A percentile compares a stretch with the other conserved stretches of the same genome.
Evolutionary conservation across 2,329 filamentous ascomycete genomes (phyloP).

Genomic region (Cladophialophora yegresii): DNA sequence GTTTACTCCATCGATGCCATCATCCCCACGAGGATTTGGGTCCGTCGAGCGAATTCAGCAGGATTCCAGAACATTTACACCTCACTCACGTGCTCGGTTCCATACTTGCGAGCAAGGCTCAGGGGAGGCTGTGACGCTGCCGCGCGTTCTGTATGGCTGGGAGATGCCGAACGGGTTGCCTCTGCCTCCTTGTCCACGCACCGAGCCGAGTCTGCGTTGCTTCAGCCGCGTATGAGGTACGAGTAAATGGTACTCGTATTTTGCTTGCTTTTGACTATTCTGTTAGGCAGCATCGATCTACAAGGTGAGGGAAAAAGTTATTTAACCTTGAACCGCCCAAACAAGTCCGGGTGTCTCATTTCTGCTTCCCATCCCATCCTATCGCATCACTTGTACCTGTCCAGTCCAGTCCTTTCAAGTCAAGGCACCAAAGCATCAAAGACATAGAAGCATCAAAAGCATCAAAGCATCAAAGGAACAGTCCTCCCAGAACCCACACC

Average conservation of each 20-base stretch:
- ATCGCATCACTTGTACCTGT: background rate
- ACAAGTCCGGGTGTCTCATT: background rate
- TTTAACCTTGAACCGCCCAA: slow-evolving; percentile 3
- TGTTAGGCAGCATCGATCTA: background rate
- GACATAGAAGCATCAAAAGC: background rate
- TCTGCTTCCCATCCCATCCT: background rate
- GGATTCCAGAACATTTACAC: slow-evolving; percentile 18
- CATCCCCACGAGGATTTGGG: slow-evolving; percentile 6
- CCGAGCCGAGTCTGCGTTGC: background rate
- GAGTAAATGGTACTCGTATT: background rate
- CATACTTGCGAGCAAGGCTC: background rate
- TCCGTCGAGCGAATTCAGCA: slow-evolving; percentile 7
- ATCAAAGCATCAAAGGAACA: background rate
- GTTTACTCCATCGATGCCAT: background rate
- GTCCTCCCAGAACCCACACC: background rate
- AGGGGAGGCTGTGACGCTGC: background rate
- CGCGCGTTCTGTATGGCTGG: slow-evolving; percentile 4
- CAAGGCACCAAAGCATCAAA: background rate
- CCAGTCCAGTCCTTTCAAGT: background rate
- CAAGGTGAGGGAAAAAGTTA: background rate
- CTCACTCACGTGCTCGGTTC: background rate
- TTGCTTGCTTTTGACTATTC: background rate
- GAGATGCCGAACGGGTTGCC: background rate
- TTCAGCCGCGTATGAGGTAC: too few relatives aligned
- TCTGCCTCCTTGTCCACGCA: background rate